Evolutionary conservation across 2,329 filamentous ascomycete species (phyloP), one percentile per base, ranked within the genome.

Genomic region (Talaromyces albobiverticillius): DNA sequence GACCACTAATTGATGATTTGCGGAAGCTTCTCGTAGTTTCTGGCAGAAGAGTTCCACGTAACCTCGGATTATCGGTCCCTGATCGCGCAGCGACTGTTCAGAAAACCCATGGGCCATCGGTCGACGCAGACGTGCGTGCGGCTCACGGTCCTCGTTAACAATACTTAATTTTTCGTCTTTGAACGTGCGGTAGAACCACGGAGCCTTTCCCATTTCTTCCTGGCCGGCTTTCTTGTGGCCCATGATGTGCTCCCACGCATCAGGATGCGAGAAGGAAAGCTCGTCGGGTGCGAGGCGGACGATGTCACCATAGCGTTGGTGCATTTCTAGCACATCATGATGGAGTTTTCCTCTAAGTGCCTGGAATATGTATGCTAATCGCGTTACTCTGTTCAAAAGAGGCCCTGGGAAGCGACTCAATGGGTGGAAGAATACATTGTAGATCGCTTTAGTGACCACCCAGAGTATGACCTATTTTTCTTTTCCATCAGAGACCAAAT

Each of bases 21-120:
- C 47, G 8, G 42, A 16, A n/a, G 16, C 18, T 38, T 43, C 36
- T 9, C 57, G 26, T 1, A 71, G 53, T 20, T 58, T 58, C 4
- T 53, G 41, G 7, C 68, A 57, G 1, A 70, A 55, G 11, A 65
- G 56, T 46, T 68, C 59, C 22, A 64, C 36, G 32, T 65, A 59
- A 1, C 20, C 14, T 10, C 54, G 43, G 0, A 67, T 23, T n/a
- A 64, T 38, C 0, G 55, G 23, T 40, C 65, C 61, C 40, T 67
- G 64, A 13, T 61, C 58, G 22, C 60, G 48, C 4, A 70, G 43
- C 2, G 66, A 59, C 29, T 55, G 60, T 4, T 71, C 68, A 3
- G 67, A 69, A 38, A 71, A 70, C 2, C 61, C 64, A 42, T 66
- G 64, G 14, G 57, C 59, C 18, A 71, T 50, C 4, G 67, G 53